Evolutionary conservation across 495 filamentous ascomycete genomes (phyloP), one percentile per base, ranked within the genome.

Genomic region (Podospora tetraspora): DNA sequence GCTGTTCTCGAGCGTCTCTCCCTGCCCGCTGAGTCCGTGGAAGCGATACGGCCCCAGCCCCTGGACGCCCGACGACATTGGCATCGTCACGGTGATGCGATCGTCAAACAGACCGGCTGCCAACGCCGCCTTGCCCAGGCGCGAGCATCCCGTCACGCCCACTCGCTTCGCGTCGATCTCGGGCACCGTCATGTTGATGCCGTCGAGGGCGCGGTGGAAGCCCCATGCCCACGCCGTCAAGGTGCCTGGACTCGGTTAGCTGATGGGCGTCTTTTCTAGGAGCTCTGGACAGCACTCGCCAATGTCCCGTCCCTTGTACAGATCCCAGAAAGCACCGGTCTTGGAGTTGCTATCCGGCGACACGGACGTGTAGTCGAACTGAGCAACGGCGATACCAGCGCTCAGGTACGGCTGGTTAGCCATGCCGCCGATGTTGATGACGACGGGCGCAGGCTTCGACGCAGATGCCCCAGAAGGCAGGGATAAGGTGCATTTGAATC

Each of bases 341-440:
- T 84, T 85, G 24, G 71, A 66, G 66, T 83, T 85, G 73, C 83
- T 85, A 58, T 86, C 83, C 22, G 83, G 74, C 12, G 83, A 78
- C 0, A 86, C 82, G 21, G 73, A 75, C 5, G 79, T 78, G 69
- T 85, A 85, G 68, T 85, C 81, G 68, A 85, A 84, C 61, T 80
- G 82, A 3, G 81, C 83, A 21, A 85, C 79, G 0, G 83, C 83
- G 67, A 85, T 84, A 32, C 83, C 83, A 1, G 79, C 79, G 21
- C 74, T 78, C 5, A 83, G 71, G 68, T 85, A 86, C 7, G 79
- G 78, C 70, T 80, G 79, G 75, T 84, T 84, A 62, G 80, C 78
- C 74, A 85, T 86, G 27, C 84, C 84, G 32, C 83, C 84, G 67
- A 85, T 85, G 61, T 84, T 82, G 68, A 85, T 85, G 3, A 86